Percentiles rank a stretch among this genome's conserved stretches.
Conservation (phyloP, 495 filamentous ascomycete species). For the Tuber brumale region DNA sequence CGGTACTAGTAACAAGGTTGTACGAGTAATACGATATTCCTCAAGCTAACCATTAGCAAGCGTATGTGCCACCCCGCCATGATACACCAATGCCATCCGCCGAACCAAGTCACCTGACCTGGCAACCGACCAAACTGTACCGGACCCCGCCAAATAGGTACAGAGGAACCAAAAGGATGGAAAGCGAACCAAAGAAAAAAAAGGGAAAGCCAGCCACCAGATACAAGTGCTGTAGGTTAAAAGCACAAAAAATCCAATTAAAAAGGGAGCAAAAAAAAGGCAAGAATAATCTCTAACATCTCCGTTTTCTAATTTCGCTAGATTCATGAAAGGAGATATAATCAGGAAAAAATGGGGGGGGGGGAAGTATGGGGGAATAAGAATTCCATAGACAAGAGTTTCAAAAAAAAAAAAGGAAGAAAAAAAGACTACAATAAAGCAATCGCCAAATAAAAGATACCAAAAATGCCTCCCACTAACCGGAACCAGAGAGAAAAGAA, state of each 20-base stretch:
- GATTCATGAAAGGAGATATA: constrained; percentile 19
- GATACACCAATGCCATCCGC: background rate
- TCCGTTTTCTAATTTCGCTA: constrained; percentile 23
- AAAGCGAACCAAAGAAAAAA: background rate
- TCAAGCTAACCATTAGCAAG: background rate
- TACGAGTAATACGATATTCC: background rate
- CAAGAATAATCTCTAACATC: constrained; percentile 20
- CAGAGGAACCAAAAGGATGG: background rate
- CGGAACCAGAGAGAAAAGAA: background rate
- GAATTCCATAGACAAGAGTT: constrained; percentile 2
- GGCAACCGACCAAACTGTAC: background rate
- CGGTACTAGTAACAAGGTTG: background rate
- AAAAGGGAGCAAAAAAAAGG: constrained; percentile 11
- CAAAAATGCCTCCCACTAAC: constrained; percentile 7
- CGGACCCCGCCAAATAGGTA: background rate
- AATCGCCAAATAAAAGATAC: constrained; percentile 6
- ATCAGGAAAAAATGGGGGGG: constrained; percentile 8
- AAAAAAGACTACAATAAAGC: constrained; percentile 10
- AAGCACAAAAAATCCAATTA: background rate
- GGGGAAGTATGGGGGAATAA: background rate
- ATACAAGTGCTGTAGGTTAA: background rate
- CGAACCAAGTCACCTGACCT: background rate
- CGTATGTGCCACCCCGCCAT: background rate
- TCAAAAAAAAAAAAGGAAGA: constrained; percentile 14
- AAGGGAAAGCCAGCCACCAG: background rate